Evolutionary conservation across 2,329 filamentous ascomycete genomes (phyloP).

Genomic region (Penicillium sp.): DNA sequence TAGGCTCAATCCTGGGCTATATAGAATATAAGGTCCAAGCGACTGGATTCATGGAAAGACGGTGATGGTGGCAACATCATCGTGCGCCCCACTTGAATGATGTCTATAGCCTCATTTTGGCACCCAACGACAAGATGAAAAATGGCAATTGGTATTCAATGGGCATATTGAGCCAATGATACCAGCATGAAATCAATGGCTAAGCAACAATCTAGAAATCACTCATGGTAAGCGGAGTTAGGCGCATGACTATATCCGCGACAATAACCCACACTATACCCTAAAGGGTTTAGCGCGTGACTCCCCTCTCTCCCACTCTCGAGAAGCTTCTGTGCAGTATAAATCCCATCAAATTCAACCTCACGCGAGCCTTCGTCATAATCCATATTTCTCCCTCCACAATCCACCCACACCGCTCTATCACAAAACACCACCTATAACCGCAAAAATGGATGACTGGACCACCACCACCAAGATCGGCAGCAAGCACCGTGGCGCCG

Average conservation of each 20-base stretch:
- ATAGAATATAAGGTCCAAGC: background rate
- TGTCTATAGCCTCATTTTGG: background rate
- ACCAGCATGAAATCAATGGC: background rate
- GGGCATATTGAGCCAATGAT: background rate
- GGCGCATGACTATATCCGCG: background rate
- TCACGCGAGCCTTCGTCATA: conserved; percentile 32
- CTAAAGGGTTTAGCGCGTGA: conserved; percentile 20
- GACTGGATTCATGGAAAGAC: background rate
- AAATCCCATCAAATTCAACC: conserved; percentile 30
- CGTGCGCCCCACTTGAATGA: background rate
- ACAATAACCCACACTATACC: background rate
- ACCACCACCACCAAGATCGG: conserved; percentile 90
- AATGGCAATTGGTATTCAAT: background rate
- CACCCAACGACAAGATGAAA: background rate
- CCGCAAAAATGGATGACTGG: conserved; percentile 71
- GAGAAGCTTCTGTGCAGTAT: conserved; percentile 43
- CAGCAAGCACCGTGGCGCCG: conserved; percentile 69
- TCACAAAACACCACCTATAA: background rate
- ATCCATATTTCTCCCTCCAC: conserved; percentile 10
- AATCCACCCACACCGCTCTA: conserved; percentile 1
- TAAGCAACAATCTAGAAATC: background rate
- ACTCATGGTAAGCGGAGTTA: background rate
- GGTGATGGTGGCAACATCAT: background rate
- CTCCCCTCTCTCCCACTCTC: conserved; percentile 28
- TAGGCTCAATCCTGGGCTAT: background rate